Evolutionary conservation across 169 alveolate genomes (phyloP).

Genomic region (Ichthyophthirius multifiliis): DNA sequence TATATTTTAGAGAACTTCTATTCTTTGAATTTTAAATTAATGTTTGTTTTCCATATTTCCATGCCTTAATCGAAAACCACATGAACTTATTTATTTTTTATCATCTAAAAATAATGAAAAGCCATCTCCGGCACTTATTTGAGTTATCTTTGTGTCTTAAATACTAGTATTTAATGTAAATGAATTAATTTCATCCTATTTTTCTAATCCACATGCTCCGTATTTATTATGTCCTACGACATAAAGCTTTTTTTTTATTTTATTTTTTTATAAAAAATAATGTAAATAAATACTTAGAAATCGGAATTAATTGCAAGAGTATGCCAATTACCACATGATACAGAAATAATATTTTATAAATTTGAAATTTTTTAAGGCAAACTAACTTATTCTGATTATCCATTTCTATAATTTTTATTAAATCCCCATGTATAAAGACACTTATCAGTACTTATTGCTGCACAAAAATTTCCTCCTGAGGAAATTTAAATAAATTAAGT

Average conservation of each 20-base stretch:
- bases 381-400: background rate
- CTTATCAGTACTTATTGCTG: slow-evolving; percentile 4
- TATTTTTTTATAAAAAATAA: background rate
- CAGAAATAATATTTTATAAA: background rate
- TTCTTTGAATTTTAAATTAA: background rate
- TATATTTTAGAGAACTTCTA: background rate
- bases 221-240: slow-evolving; percentile 40
- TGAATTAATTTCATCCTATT: background rate
- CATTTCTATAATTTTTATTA: slow-evolving; percentile 2
- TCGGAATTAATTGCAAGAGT: background rate
- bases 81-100: slow-evolving; percentile 9
- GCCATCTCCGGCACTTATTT: slow-evolving; percentile 46
- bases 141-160: background rate
- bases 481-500: background rate
- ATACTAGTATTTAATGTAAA: background rate
- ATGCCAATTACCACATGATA: slow-evolving; percentile 41
- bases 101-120: slow-evolving; percentile 20
- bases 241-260: background rate
- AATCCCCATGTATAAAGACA: slow-evolving; percentile 24
- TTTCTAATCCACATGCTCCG: slow-evolving; percentile 51
- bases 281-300: background rate
- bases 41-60: slow-evolving; percentile 19
- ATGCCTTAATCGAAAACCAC: slow-evolving; percentile 33
- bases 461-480: slow-evolving; percentile 17
- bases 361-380: slow-evolving; percentile 24